phyloP scores from a whole-genome alignment of 2,329 filamentous ascomycete species.

The Madurella mycetomatis region DNA sequence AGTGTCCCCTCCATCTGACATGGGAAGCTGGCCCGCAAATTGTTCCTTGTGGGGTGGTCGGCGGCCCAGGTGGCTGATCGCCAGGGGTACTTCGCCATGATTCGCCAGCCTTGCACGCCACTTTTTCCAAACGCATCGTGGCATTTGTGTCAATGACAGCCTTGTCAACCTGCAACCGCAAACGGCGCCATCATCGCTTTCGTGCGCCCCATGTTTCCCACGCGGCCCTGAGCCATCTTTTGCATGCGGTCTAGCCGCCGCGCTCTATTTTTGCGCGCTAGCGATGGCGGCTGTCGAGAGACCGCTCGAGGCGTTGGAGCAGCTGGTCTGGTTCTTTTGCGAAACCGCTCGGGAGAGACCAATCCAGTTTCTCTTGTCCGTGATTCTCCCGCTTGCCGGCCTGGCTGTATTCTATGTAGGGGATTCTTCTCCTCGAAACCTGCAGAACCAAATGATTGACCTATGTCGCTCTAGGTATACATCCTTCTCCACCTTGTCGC shows the following conservation, averaged over 20 bases:
- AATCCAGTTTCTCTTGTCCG: conserved; percentile 35
- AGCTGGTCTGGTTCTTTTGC: conserved; percentile 34
- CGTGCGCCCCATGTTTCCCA: conserved; percentile 3
- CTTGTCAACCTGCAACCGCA: conserved; percentile 2
- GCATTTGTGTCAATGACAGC: conserved; percentile 15
- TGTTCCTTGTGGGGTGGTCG: background rate
- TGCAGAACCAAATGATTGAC: background rate
- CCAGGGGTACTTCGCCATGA: conserved; percentile 10
- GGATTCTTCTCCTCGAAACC: conserved; percentile 5
- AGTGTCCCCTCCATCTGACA: too few relatives aligned
- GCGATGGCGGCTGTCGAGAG: conserved; percentile 15
- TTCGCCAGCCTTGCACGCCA: conserved; percentile 25
- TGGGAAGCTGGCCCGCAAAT: background rate
- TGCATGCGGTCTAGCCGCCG: conserved; percentile 3
- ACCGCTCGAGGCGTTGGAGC: conserved; percentile 32
- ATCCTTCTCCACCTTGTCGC: conserved; percentile 68
- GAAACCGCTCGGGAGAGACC: conserved; percentile 37
- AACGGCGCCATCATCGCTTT: background rate
- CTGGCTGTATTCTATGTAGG: conserved; percentile 38
- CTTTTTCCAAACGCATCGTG: conserved; percentile 8
- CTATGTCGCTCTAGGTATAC: conserved; percentile 42
- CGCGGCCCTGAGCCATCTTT: background rate
- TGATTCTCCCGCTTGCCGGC: conserved; percentile 32
- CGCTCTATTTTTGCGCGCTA: conserved; percentile 4
- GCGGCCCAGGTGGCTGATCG: conserved; percentile 1